A percentile compares a stretch with the other conserved stretches of the same genome.
Evolutionary conservation across 192 early-diverging fungal genomes (phyloP).

Genomic region (Spizellomyces sp.): DNA sequence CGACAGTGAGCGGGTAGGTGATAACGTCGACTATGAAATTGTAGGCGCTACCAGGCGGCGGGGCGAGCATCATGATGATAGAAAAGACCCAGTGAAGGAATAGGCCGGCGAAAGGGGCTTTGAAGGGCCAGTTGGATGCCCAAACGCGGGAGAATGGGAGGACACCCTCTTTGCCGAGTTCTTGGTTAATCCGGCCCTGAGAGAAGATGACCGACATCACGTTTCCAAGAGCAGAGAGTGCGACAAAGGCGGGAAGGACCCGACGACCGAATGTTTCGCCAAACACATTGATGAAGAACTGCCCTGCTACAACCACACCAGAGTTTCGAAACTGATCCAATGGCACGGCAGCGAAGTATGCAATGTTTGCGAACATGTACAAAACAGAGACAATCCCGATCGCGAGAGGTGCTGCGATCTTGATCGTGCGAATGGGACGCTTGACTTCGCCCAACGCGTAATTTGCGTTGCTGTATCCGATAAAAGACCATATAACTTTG

Average conservation of each 20-base stretch:
- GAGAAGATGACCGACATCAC: slow-evolving; percentile 28
- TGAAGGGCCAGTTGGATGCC: slow-evolving; percentile 25
- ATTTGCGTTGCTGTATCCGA: slow-evolving; percentile 75
- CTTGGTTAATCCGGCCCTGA: slow-evolving; percentile 28
- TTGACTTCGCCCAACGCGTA: slow-evolving; percentile 84
- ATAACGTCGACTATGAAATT: slow-evolving; percentile 62
- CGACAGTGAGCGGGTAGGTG: slow-evolving; percentile 64
- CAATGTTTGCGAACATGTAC: slow-evolving; percentile 80
- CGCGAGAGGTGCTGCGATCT: slow-evolving; percentile 76
- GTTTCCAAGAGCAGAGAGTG: slow-evolving; percentile 15
- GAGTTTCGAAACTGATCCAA: slow-evolving; percentile 67
- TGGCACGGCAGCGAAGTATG: slow-evolving; percentile 79
- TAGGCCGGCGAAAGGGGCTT: slow-evolving; percentile 18
- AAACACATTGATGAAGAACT: slow-evolving; percentile 59
- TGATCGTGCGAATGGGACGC: slow-evolving; percentile 75
- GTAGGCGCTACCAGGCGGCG: slow-evolving; percentile 50
- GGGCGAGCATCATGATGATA: slow-evolving; percentile 24
- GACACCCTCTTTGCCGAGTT: slow-evolving; percentile 20
- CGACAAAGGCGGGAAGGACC: slow-evolving; percentile 51
- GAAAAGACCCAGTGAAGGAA: slow-evolving; percentile 14
- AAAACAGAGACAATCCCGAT: slow-evolving; percentile 70
- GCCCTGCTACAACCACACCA: slow-evolving; percentile 61
- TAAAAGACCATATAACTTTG: slow-evolving; percentile 58
- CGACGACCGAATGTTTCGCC: slow-evolving; percentile 48
- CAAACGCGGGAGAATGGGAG: slow-evolving; percentile 14